Conservation (phyloP, 176 grass and related monocot species). For the Eragrostis nindensis region DNA sequence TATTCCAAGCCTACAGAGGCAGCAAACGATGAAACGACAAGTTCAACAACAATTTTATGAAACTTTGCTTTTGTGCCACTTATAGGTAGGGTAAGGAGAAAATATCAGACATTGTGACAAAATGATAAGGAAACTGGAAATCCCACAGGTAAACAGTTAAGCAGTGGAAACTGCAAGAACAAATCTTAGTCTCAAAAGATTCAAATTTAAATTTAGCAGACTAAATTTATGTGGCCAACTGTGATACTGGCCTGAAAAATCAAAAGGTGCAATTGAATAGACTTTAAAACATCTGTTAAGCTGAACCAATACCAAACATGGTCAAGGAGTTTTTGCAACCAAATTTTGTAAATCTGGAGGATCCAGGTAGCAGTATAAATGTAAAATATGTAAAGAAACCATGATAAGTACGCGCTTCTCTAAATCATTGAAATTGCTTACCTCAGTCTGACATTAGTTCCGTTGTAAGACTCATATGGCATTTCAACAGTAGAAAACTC, state of each 20-base stretch:
- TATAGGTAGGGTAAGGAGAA: neutral
- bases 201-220: neutral
- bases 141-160: neutral
- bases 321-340: neutral
- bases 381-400: neutral
- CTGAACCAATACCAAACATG: neutral
- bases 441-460: conserved; percentile 88
- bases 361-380: neutral
- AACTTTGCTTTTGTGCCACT: neutral
- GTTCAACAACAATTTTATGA: neutral
- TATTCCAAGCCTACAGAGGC: neutral
- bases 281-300: neutral
- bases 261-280: neutral
- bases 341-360: neutral
- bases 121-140: neutral
- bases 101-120: conserved; percentile 5
- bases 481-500: conserved; percentile 95
- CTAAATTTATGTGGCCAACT: neutral
- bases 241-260: neutral
- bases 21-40: neutral
- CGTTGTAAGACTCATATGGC: conserved; percentile 92
- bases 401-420: neutral
- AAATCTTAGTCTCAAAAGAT: conserved; percentile 1
- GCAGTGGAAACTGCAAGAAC: neutral
- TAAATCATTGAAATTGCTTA: conserved; percentile 28